Conservation (phyloP, 164 flowering plant genomes). For the Aristolochia californica region DNA sequence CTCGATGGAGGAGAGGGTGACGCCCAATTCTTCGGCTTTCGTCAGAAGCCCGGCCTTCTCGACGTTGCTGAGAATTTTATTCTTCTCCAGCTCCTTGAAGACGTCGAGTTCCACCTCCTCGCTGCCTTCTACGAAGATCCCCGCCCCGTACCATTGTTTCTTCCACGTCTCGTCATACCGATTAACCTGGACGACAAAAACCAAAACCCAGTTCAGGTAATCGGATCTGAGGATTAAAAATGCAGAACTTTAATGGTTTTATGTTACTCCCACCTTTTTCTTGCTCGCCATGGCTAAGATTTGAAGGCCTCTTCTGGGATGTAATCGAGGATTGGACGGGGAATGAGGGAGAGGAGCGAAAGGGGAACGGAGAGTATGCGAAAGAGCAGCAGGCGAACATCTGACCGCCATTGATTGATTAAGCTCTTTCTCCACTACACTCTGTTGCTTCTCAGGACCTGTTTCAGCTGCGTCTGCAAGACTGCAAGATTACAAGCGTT, state of each 20-base stretch:
- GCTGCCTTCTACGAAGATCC: slow-evolving; percentile 65
- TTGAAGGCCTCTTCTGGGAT: slow-evolving; percentile 18
- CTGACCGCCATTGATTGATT: slow-evolving; percentile 37
- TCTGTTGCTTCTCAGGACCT: too few species aligned
- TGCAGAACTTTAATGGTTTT: too few species aligned
- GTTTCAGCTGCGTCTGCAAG: too few species aligned
- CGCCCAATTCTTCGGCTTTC: slow-evolving; percentile 73
- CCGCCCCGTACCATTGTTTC: slow-evolving; percentile 90
- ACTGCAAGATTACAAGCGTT: too few species aligned
- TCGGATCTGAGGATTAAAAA: neutral
- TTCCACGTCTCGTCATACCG: slow-evolving; percentile 59
- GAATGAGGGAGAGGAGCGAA: slow-evolving; percentile 5
- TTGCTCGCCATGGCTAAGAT: slow-evolving; percentile 54
- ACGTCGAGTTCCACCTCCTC: slow-evolving; percentile 75
- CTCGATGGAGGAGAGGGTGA: slow-evolving; percentile 81
- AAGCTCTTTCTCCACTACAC: too few species aligned
- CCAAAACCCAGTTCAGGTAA: neutral
- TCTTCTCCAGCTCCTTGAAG: slow-evolving; percentile 70
- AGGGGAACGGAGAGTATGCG: slow-evolving; percentile 7
- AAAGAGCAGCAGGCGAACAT: slow-evolving; percentile 23
- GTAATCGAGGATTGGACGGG: slow-evolving; percentile 9
- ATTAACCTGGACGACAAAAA: slow-evolving; percentile 66
- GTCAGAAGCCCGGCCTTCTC: slow-evolving; percentile 78
- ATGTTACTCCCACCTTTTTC: slow-evolving; percentile 19
- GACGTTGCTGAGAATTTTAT: slow-evolving; percentile 69